Base-by-base conservation (phyloP, 495 filamentous ascomycete species). In the Penicillium turbatum region DNA sequence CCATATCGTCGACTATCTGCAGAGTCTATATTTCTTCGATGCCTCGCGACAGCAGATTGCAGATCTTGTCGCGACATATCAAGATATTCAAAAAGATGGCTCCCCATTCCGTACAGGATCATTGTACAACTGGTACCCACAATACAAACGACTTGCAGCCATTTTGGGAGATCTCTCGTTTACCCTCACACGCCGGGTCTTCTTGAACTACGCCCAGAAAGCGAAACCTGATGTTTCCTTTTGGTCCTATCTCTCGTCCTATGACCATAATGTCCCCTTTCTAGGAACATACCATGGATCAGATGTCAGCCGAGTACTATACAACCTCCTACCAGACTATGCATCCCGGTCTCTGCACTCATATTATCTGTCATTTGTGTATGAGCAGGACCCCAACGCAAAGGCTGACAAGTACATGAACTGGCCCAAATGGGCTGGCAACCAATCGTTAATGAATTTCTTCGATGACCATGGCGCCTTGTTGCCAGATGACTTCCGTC, bases 111-210 rank as follows among this genome's bases (percentile, higher is more conserved):
- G 80, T 41, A 88, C 84, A 0, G 77, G 84, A 12, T 51, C 73
- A 8, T 35, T 79, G 3, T 85, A 90, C 66, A 81, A 83, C 56
- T 70, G 79, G 62, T 90, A 89, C 57, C 86, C 87, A 0, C 78
- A 86, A 60, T 89, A 82, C 75, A 92, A 91, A 65, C 84, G 86
- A 3, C 72, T 89, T 0, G 83, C 87, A 1, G 86, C 87, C n/a
- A 83, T 90, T 41, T 73, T 90, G 0, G 87, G 87, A 24, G 86
- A 90, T 55, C 60, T 84, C 1, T 78, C 78, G 19, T 88, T 87
- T 59, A 89, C 82, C 1, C 70, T 88, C 1, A 81, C 79, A 1
- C 79, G 86, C 0, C 79, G 86, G 10, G 48, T 69, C 1, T 82
- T 85, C 62, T 74, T 90, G 31, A 61, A 74, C 8, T 31, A 45